Base-by-base conservation (phyloP, 2,329 filamentous ascomycete species). In the Neofusicoccum parvum region DNA sequence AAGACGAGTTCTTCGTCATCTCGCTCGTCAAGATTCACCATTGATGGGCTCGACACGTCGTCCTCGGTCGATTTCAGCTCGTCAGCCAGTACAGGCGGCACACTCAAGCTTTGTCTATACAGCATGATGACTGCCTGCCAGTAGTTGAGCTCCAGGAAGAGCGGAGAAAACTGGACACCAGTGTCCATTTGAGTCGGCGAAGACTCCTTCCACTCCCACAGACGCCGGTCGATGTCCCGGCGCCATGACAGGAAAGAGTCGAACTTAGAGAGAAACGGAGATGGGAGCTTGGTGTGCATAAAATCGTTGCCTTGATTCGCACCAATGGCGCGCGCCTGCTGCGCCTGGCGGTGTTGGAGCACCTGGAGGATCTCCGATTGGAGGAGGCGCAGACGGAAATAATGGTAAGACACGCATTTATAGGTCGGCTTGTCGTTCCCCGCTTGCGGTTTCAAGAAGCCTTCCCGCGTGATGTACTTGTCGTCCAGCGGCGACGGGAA, bases 121-220 rank as follows among this genome's bases (percentile, higher is more conserved):
- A 98, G 86, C 90, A 97, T 93, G 70, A 97, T 96, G 67, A 98
- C 89, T 3, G 93, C 92, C 76, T 97, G 94, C 94, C 94, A 98
- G 78, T 98, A 98, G 77, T 98, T 98, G 67, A 98, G 84, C 72
- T 97, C 92, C 4, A 97, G 80, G 72, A 98, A 97, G 65, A 97
- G 90, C 1, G 92, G 88, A 0, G 91, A 93, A 75, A 98, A 98
- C 3, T 88, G 88, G 2, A 98, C 95, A 1, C 94, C 94, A 0
- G 92, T 96, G 66, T 95, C 88, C 23, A 86, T 80, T 68, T 90
- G 89, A 0, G 86, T 89, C 0, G 94, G 95, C 1, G 93, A 90
- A 5, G 88, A 88, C 34, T 89, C 88, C 76, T 94, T 95, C 95
- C 94, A 98, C 70, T 94, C 88, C 69, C 88, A 89, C 48, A 98